Evolutionary conservation across 148 eudicot species (phyloP).

Genomic region (Fagopyrum esculentum): DNA sequence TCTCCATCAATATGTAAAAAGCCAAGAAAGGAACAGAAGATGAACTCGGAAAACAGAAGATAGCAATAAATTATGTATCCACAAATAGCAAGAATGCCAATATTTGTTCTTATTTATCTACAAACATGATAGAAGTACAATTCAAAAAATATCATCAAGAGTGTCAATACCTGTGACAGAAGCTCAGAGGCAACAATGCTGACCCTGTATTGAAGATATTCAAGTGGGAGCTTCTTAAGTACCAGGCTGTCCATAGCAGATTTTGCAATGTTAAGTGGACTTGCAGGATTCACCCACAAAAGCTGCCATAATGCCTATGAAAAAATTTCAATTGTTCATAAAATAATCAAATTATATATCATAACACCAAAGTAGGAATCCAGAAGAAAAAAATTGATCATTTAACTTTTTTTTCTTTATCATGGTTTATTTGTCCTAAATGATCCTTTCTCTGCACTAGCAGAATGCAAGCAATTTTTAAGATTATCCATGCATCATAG

Average conservation of each 20-base stretch:
- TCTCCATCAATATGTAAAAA: background rate
- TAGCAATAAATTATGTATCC: background rate
- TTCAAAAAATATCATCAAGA: constrained; percentile 1
- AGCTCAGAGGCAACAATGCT: constrained; percentile 82
- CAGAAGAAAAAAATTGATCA: background rate
- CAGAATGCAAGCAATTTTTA: background rate
- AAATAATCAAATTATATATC: background rate
- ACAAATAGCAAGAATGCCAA: background rate
- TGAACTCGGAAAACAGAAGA: background rate
- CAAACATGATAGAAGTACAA: background rate
- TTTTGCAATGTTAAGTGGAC: constrained; percentile 37
- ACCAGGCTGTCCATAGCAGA: constrained; percentile 28
- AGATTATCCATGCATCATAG: background rate
- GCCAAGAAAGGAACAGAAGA: background rate
- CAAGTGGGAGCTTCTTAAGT: constrained; percentile 57
- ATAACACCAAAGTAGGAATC: background rate
- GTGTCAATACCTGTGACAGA: constrained; percentile 65
- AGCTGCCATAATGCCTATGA: constrained; percentile 91
- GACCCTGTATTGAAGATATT: constrained; percentile 80
- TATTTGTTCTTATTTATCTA: background rate
- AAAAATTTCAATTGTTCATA: constrained; percentile 9
- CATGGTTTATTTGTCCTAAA: background rate
- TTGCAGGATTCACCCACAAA: constrained; percentile 72
- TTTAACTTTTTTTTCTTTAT: background rate
- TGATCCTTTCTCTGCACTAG: background rate